phyloP scores from a whole-genome alignment of 257 asterid species.

The Forsythia viridissima region DNA sequence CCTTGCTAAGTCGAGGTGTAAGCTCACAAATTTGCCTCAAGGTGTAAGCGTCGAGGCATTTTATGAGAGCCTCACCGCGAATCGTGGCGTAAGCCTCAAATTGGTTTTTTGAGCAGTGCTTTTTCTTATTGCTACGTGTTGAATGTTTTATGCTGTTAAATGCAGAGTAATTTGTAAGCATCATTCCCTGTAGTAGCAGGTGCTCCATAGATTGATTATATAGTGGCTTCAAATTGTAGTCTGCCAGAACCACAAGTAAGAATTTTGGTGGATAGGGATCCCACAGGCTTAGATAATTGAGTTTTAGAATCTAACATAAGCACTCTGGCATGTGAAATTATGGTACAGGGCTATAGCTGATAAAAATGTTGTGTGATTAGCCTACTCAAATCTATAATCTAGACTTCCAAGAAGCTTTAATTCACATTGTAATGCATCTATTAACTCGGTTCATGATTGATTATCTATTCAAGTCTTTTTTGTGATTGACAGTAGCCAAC shows the following conservation, averaged over 20 bases:
- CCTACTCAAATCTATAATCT: neutral
- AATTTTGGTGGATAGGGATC: neutral
- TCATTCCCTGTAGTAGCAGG: neutral
- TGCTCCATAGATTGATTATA: neutral
- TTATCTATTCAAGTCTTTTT: neutral
- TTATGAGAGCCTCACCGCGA: no score
- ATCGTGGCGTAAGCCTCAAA: no score
- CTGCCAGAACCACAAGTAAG: no score
- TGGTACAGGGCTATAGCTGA: neutral
- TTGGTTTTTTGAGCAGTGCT: no score
- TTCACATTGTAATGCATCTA: neutral
- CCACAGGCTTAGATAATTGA: neutral
- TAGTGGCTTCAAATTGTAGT: no score
- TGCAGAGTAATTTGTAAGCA: neutral
- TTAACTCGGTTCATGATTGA: neutral
- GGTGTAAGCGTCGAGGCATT: no score
- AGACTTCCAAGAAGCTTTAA: neutral
- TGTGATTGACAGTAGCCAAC: neutral
- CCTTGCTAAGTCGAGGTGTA: no score
- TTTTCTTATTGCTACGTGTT: no score
- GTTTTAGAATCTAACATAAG: neutral
- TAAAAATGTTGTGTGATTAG: neutral
- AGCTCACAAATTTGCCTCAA: no score
- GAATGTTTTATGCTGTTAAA: no score
- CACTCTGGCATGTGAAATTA: neutral